phyloP scores from a whole-genome alignment of 2,329 filamentous ascomycete genomes.

The Phyllosticta citrichinensis region DNA sequence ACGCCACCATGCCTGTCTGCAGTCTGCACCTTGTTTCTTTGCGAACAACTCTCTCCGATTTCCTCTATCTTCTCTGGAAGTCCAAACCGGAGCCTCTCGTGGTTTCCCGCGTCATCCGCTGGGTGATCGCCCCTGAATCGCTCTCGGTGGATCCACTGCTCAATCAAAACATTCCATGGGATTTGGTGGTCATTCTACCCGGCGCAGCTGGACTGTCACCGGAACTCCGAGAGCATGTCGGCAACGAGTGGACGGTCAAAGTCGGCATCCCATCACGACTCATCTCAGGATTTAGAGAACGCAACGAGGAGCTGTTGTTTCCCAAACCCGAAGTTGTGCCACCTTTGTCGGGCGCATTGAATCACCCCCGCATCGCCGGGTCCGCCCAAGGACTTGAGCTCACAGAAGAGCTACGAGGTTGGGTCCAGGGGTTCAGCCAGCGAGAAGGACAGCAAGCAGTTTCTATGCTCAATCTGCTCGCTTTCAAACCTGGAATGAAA shows the following conservation, averaged over 20 bases:
- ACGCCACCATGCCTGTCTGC: conserved; percentile 36
- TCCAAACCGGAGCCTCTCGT: conserved; percentile 32
- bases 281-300: conserved; percentile 25
- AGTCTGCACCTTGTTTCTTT: conserved; percentile 39
- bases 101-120: conserved; percentile 35
- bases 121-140: conserved; percentile 39
- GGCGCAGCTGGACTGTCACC: conserved; percentile 19
- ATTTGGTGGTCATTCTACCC: conserved; percentile 38
- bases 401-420: conserved; percentile 39
- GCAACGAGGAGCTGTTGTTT: conserved; percentile 30
- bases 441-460: conserved; percentile 35
- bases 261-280: conserved; percentile 37
- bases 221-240: conserved; percentile 12
- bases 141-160: conserved; percentile 35
- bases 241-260: conserved; percentile 23
- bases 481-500: conserved; percentile 45
- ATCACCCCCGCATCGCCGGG: conserved; percentile 21
- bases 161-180: conserved; percentile 32
- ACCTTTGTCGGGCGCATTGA: conserved; percentile 23
- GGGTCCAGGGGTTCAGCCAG: conserved; percentile 34
- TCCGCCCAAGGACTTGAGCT: conserved; percentile 45
- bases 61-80: conserved; percentile 30
- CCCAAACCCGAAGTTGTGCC: conserved; percentile 26
- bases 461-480: conserved; percentile 54
- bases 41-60: conserved; percentile 26